These are phyloP conservation scores for Hymenoscyphus occultus DNA, from an alignment of 2,329 filamentous ascomycete species.

Conservation along the genomic window DNA sequence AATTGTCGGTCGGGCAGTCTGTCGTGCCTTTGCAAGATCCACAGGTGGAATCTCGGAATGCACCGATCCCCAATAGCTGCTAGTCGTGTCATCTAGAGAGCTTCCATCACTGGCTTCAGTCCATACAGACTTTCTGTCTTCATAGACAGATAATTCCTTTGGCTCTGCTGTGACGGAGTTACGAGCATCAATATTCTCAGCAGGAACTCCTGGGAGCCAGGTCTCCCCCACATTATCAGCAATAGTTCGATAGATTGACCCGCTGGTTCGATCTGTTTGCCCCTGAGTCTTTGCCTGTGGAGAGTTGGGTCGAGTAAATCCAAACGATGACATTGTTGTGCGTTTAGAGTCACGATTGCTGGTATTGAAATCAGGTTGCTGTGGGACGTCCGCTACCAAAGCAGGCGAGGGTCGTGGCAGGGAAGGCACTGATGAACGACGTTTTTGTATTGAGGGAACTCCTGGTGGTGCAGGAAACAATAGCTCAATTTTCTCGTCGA, in stretches of 20 bases:
- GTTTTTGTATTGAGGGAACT: constrained; percentile 29
- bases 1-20: constrained; percentile 43
- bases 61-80: constrained; percentile 50
- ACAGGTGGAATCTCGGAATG: constrained; percentile 48
- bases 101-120: constrained; percentile 32
- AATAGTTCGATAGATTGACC: constrained; percentile 34
- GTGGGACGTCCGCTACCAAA: constrained; percentile 23
- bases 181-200: constrained; percentile 12
- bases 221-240: constrained; percentile 39
- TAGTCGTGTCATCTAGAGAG: constrained; percentile 43
- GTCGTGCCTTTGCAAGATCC: constrained; percentile 43
- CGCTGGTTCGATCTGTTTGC: constrained; percentile 33
- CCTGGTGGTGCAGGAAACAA: constrained; percentile 44
- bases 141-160: constrained; percentile 15
- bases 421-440: constrained; percentile 45
- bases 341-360: constrained; percentile 29
- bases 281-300: constrained; percentile 12
- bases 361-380: constrained; percentile 30
- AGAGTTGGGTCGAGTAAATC: constrained; percentile 9
- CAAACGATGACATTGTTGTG: constrained; percentile 31
- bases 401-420: constrained; percentile 38
- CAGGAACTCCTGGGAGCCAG: constrained; percentile 40
- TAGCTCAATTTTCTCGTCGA: constrained; percentile 55
- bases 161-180: constrained; percentile 15
- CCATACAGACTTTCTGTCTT: constrained; percentile 39